These are phyloP conservation scores for Rossbeevera mucosa DNA, from an alignment of 768 basidiomycete species.

Conservation along the genomic window DNA sequence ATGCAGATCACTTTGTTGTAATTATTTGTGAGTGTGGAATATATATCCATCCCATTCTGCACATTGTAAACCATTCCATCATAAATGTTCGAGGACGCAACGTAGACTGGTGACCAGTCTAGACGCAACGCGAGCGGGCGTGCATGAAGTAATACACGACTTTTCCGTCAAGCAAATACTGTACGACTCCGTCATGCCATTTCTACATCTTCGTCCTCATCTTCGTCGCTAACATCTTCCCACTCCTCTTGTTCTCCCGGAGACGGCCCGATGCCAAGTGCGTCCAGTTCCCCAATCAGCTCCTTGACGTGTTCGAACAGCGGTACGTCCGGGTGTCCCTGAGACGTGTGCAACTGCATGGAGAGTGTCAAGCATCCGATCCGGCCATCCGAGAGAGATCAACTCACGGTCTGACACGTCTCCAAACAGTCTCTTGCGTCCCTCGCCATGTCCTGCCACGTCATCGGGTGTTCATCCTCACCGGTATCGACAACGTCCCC, in stretches of 20 bases:
- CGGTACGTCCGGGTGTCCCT: conserved; percentile 72
- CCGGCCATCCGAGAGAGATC: neutral
- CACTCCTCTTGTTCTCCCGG: conserved; percentile 50
- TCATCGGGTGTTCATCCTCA: conserved; percentile 39
- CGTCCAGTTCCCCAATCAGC: conserved; percentile 63
- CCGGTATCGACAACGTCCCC: conserved; percentile 36
- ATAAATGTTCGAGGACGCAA: too few relatives aligned
- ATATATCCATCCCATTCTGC: too few relatives aligned
- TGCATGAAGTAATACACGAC: too few relatives aligned
- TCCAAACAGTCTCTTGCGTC: conserved; percentile 74
- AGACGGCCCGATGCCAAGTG: conserved; percentile 59
- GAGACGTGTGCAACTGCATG: conserved; percentile 59
- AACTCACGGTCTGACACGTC: conserved; percentile 71
- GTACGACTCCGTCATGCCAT: conserved; percentile 39
- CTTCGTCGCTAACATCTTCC: conserved; percentile 56
- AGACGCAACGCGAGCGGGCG: too few relatives aligned
- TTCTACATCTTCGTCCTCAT: conserved; percentile 46
- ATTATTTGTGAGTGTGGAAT: too few relatives aligned
- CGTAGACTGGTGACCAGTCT: too few relatives aligned
- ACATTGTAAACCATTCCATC: too few relatives aligned
- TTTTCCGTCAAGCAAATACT: too few relatives aligned
- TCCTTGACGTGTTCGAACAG: conserved; percentile 73
- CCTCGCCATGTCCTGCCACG: conserved; percentile 73
- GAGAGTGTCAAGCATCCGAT: neutral
- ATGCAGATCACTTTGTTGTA: too few relatives aligned